Conservation (phyloP, 2,329 filamentous ascomycete genomes). For the Elsinoe arachidis region DNA sequence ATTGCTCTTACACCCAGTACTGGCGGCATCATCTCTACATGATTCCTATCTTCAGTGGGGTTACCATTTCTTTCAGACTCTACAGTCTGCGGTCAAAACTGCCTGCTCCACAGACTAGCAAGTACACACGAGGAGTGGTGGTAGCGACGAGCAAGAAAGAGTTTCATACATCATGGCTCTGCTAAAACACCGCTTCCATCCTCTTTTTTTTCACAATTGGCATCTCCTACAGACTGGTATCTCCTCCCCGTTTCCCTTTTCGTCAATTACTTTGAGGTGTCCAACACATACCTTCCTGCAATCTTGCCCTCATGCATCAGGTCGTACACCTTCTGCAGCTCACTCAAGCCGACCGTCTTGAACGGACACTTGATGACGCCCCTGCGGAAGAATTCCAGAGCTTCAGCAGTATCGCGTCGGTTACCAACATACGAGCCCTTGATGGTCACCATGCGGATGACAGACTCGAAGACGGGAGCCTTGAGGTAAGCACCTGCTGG, state of each 20-base stretch:
- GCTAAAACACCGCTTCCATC: neutral
- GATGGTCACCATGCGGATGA: constrained; percentile 84
- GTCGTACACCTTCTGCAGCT: constrained; percentile 73
- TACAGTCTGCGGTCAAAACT: too few species aligned
- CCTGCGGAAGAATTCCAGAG: constrained; percentile 77
- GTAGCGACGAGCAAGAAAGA: too few species aligned
- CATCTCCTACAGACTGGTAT: too few species aligned
- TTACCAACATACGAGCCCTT: constrained; percentile 92
- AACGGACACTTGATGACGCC: constrained; percentile 80
- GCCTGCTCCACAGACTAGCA: too few species aligned
- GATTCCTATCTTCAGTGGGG: too few species aligned
- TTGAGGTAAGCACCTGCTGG: constrained; percentile 70
- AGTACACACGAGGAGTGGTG: too few species aligned
- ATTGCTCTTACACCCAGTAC: too few species aligned
- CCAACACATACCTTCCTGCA: constrained; percentile 70
- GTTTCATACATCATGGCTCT: too few species aligned
- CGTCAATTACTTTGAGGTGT: constrained; percentile 53
- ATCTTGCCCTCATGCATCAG: constrained; percentile 58
- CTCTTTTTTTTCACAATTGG: neutral
- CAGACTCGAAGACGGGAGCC: constrained; percentile 82
- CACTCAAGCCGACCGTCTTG: constrained; percentile 73
- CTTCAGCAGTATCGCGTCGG: constrained; percentile 77
- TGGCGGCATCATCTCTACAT: too few species aligned
- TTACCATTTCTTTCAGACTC: too few species aligned
- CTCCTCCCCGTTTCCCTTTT: neutral